Percentiles rank a stretch among this genome's conserved stretches.
phyloP scores from a whole-genome alignment of 352 stramenopile genomes.

The Phytopythium aichiense region DNA sequence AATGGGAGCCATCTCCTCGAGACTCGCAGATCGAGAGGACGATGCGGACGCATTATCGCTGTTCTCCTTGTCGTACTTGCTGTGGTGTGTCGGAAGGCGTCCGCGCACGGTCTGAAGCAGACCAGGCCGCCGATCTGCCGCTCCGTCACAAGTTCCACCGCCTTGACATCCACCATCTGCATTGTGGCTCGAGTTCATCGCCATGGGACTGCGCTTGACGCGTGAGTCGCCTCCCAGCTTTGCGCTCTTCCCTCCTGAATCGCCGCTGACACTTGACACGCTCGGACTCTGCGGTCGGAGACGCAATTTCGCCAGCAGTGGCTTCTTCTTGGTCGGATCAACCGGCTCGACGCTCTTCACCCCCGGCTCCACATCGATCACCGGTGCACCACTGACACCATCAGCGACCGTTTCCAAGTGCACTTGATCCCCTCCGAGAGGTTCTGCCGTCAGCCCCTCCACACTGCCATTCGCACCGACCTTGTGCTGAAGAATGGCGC shows the following conservation, averaged over 20 bases:
- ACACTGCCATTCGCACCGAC: background rate
- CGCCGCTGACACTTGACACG: background rate
- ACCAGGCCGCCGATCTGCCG: background rate
- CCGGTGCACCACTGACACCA: background rate
- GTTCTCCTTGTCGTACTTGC: conserved; percentile 8
- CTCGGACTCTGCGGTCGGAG: conserved; percentile 44
- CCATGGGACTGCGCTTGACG: background rate
- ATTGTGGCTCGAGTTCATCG: background rate
- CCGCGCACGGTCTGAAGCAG: conserved; percentile 13
- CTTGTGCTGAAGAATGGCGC: conserved; percentile 43
- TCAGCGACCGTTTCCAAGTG: background rate
- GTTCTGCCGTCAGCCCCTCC: background rate
- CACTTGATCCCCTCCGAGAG: background rate
- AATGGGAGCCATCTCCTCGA: conserved; percentile 8
- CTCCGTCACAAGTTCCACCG: background rate
- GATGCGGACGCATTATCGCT: background rate
- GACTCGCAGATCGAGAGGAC: background rate
- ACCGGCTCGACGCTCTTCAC: background rate
- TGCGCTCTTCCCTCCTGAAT: background rate
- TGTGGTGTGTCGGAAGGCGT: conserved; percentile 1
- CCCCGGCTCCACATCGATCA: background rate
- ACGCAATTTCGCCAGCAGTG: conserved; percentile 49
- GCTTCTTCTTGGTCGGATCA: conserved; percentile 22
- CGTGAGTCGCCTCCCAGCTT: background rate
- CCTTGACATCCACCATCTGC: background rate